phyloP scores from a whole-genome alignment of 2,329 filamentous ascomycete genomes.

The Calonectria montana region DNA sequence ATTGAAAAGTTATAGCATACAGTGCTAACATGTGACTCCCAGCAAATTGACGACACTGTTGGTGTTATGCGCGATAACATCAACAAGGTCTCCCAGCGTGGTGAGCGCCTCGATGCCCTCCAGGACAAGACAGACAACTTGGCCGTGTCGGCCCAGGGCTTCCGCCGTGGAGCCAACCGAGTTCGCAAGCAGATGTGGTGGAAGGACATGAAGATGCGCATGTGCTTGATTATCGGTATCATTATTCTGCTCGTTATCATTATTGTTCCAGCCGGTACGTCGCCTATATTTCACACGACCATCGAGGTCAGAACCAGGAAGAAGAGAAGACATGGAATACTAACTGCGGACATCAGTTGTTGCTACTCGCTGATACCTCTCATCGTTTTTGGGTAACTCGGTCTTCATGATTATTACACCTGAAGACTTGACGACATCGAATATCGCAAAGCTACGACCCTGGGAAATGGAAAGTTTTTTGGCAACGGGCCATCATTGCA shows the following conservation, averaged over 20 bases:
- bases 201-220: conserved; percentile 99
- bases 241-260: conserved; percentile 93
- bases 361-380: conserved; percentile 47
- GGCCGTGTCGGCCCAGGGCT: conserved; percentile 91
- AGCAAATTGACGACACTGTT: conserved; percentile 99
- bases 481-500: conserved; percentile 44
- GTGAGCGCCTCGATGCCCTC: conserved; percentile 86
- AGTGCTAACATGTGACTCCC: conserved; percentile 35
- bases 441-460: conserved; percentile 43
- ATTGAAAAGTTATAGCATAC: neutral
- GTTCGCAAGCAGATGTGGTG: conserved; percentile 99
- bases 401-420: conserved; percentile 38
- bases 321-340: neutral
- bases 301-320: neutral
- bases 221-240: conserved; percentile 92
- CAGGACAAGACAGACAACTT: conserved; percentile 97
- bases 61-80: conserved; percentile 98
- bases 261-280: conserved; percentile 87
- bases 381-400: conserved; percentile 39
- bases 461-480: conserved; percentile 44
- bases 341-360: conserved; percentile 46
- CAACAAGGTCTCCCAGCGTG: conserved; percentile 94
- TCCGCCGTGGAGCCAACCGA: conserved; percentile 94
- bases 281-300: neutral
- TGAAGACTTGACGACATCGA: conserved; percentile 41